Conservation (phyloP, 192 early-diverging fungal genomes). For the Backusella luteola region DNA sequence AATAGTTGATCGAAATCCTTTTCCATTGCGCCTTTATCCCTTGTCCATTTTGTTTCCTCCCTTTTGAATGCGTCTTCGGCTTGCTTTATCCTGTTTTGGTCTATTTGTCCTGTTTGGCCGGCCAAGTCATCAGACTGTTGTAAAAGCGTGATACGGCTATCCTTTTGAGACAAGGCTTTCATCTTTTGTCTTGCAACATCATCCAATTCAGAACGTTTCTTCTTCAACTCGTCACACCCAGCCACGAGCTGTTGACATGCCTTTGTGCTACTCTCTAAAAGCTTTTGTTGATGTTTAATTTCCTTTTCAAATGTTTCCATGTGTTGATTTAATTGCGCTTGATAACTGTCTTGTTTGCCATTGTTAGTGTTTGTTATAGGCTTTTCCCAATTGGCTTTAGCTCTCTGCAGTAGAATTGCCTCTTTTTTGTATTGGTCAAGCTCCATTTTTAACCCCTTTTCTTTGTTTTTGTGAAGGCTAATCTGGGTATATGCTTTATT, state of each 20-base stretch:
- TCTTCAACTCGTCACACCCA: slow-evolving; percentile 3
- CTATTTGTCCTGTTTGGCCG: not conserved
- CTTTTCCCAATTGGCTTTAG: slow-evolving; percentile 38
- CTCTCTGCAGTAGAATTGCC: slow-evolving; percentile 8
- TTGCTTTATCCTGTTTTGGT: not conserved
- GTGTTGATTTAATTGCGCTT: slow-evolving; percentile 31
- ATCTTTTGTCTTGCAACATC: slow-evolving; percentile 38
- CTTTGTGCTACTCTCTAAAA: slow-evolving; percentile 17
- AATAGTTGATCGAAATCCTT: slow-evolving; percentile 40
- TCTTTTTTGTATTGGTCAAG: slow-evolving; percentile 27
- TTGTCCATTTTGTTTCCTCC: slow-evolving; percentile 17
- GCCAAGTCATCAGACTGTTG: slow-evolving; percentile 20
- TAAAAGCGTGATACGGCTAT: slow-evolving; percentile 29
- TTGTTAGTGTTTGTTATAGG: slow-evolving; percentile 32
- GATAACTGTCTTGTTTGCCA: slow-evolving; percentile 20
- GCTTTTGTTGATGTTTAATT: slow-evolving; percentile 28
- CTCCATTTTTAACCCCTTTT: slow-evolving; percentile 29
- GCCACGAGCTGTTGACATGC: slow-evolving; percentile 15
- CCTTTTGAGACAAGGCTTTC: slow-evolving; percentile 32
- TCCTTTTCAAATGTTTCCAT: slow-evolving; percentile 30
- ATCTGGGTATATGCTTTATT: slow-evolving; percentile 25
- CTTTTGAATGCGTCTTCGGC: not conserved
- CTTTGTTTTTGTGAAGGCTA: slow-evolving; percentile 2
- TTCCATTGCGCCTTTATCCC: slow-evolving; percentile 25
- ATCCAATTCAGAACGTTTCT: slow-evolving; percentile 21